Base-by-base conservation (phyloP, 352 stramenopile species). In the Phytophthora vignae region DNA sequence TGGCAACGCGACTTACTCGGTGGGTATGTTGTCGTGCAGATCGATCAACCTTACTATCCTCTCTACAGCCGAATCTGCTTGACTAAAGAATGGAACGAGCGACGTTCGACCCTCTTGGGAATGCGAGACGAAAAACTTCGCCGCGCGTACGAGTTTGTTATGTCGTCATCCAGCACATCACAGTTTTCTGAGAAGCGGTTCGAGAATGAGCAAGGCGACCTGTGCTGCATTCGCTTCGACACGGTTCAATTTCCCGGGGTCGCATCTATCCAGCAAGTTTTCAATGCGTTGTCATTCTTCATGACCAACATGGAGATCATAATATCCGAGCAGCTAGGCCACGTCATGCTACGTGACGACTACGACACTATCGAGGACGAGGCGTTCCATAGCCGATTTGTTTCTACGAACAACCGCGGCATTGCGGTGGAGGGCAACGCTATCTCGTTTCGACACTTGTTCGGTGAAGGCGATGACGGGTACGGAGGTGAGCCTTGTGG, bases 301-400 rank as follows among this genome's bases (percentile, higher is more conserved):
- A 60, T 73, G 36, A 44, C 40, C 29, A 83, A 85, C 48, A 79
- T 83, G 55, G 77, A 87, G 54, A 84, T 87, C 56, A 66, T 64
- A 44, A 69, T 79, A 21, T 81, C 74, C 1, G 77, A 87, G 55
- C 57, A 70, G 6, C 42, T 83, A 4, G 77, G 72, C 0, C 67
- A 72, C n/a, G 59, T 82, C 21, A 80, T 78, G 55, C 64, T 84
- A 49, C 73, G 76, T 12, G 78, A 85, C 6, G 70, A 79, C 55
- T 75, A 84, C 46, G 74, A 79, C 38, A 64, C 60, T 4, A 53
- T 77, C 27, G 67, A 81, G 6, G 52, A 65, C 50, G 54, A 68
- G 25, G 65, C 69, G 15, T 67, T 69, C 19, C 69, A 80, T 59
- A 75, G 64, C 33, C 77, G 77, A 2, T 70, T 81, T 14, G 33